These are phyloP conservation scores for Fusarium miscanthi DNA, from an alignment of 2,329 filamentous ascomycete genomes.

Conservation along the genomic window DNA sequence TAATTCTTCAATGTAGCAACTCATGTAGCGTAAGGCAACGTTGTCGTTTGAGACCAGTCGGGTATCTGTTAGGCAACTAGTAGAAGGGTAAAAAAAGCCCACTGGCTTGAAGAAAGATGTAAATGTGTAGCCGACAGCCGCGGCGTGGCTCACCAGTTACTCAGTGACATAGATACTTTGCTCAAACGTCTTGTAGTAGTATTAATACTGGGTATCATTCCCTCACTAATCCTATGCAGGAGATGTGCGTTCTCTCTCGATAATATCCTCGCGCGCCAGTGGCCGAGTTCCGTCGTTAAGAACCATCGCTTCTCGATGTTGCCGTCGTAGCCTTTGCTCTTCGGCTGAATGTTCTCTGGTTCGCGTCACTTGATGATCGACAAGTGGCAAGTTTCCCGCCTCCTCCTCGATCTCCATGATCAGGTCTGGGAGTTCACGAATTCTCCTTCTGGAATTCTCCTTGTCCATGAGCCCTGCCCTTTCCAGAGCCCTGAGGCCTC, in stretches of 20 bases:
- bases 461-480: conserved; percentile 60
- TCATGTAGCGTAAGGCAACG: not conserved
- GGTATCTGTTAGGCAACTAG: too few species aligned
- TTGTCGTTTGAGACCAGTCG: not conserved
- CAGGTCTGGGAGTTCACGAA: conserved; percentile 48
- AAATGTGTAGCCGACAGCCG: not conserved
- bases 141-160: not conserved
- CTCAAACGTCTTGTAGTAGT: not conserved
- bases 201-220: conserved; percentile 1
- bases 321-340: conserved; percentile 78
- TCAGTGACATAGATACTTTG: not conserved
- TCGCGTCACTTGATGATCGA: conserved; percentile 47
- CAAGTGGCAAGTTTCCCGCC: conserved; percentile 34
- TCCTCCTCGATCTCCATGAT: conserved; percentile 51
- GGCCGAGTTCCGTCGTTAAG: conserved; percentile 86
- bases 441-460: conserved; percentile 45
- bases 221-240: conserved; percentile 23
- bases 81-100: not conserved
- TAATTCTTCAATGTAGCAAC: not conserved
- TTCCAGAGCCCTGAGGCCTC: conserved; percentile 64
- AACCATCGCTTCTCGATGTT: conserved; percentile 89
- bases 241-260: conserved; percentile 69
- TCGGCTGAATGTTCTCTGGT: conserved; percentile 66
- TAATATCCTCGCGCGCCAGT: conserved; percentile 80
- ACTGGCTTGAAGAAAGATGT: not conserved